Evolutionary conservation across 306 rosid genomes (phyloP).

Genomic region (Mimosa pudica): DNA sequence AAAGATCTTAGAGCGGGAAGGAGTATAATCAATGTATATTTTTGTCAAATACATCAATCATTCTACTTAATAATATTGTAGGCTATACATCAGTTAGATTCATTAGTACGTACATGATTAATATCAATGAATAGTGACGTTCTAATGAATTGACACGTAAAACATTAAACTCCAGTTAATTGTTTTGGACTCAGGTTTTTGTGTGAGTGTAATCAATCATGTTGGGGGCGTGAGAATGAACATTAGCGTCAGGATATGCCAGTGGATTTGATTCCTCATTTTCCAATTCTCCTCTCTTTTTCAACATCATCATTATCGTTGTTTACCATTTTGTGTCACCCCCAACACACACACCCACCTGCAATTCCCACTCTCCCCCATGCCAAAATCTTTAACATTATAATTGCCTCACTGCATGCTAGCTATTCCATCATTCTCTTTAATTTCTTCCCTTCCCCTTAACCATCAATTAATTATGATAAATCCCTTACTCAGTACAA

Average conservation of each 20-base stretch:
- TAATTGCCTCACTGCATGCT: constrained; percentile 22
- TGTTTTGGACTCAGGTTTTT: neutral
- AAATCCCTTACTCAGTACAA: neutral
- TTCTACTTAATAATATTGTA: neutral
- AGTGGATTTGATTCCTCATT: constrained; percentile 42
- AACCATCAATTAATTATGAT: neutral
- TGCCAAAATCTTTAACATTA: neutral
- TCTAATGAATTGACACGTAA: too few species aligned
- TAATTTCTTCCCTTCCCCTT: neutral
- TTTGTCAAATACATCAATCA: neutral
- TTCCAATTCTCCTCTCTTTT: constrained; percentile 30
- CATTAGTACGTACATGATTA: too few species aligned
- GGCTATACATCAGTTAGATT: neutral
- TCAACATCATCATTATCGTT: constrained; percentile 50
- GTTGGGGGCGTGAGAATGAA: constrained; percentile 53
- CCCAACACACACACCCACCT: neutral
- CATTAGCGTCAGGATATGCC: constrained; percentile 30
- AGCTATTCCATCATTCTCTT: constrained; percentile 1
- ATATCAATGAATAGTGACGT: too few species aligned
- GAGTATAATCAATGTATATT: neutral
- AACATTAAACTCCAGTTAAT: too few species aligned
- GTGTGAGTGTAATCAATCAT: constrained; percentile 12
- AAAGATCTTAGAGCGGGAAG: too few species aligned
- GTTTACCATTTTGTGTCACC: neutral
- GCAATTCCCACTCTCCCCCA: neutral